Evolutionary conservation across 805 yeast species (phyloP), one percentile per base, ranked within the genome.

Genomic region (Barnettozyma populi): DNA sequence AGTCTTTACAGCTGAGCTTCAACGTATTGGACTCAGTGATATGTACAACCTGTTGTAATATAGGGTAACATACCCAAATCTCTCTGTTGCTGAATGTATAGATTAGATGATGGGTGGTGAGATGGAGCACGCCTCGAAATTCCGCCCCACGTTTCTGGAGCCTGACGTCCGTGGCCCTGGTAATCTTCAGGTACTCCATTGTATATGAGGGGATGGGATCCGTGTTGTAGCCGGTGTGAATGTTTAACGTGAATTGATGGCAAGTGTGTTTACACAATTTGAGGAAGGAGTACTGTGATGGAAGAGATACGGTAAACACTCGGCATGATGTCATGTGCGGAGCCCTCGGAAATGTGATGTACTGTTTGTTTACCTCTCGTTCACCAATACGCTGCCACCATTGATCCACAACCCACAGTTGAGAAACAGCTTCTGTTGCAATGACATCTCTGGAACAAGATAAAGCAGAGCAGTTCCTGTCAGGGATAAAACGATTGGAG

Each of bases 61-160:
- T 78, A 1, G 97, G 97, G 64, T 89, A 92, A 50, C 95, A 85
- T 27, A 89, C 75, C 99, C 98, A 94, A 27, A 88, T 78, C 63
- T 94, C 98, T 48, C 80, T 70, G 31, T 51, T 52, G 20, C 41
- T 43, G 20, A 58, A 60, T 0, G 79, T 73, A 62, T 85, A 86
- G 32, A 86, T 85, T 56, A 86, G 64, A 66, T 86, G 94, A 61
- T 86, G 90, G 6, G 87, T 78, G 2, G 90, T 84, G 40, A 86
- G 65, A 60, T 83, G 90, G 25, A 86, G 61, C 3, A 82, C 72
- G 1, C 92, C 94, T 11, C 63, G 62, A n/a, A 70, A 62, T 8
- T 74, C 66, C 31, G 63, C 65, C 13, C 90, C 90, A 44, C 82
- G 74, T 55, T 81, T 75, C 52, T 75, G 76, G 41, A 84, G 70